phyloP scores from a whole-genome alignment of 2,329 filamentous ascomycete species.

The Aureobasidium melanogenum region DNA sequence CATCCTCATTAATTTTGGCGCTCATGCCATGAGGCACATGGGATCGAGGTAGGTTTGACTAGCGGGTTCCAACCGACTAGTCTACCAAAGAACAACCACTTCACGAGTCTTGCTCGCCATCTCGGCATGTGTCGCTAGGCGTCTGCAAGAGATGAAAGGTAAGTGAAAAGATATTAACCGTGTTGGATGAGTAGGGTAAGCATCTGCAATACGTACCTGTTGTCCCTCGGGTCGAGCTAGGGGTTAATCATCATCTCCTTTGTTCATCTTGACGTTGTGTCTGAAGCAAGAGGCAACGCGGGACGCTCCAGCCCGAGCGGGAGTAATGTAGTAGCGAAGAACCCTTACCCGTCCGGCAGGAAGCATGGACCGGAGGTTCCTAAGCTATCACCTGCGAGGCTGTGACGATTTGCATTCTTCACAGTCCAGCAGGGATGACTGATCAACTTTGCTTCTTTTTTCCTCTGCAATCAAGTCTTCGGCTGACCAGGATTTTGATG shows the following conservation, averaged over 20 bases:
- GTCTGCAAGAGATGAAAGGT: not conserved
- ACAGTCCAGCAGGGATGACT: not conserved
- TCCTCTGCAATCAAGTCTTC: not conserved
- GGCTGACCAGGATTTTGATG: not conserved
- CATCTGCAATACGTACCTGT: not conserved
- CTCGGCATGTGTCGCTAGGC: slow-evolving; percentile 2
- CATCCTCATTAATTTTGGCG: slow-evolving; percentile 9
- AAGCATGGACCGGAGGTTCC: slow-evolving; percentile 11
- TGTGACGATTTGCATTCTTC: not conserved
- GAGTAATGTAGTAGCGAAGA: slow-evolving; percentile 3
- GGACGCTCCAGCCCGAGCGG: slow-evolving; percentile 12
- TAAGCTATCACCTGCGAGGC: not conserved
- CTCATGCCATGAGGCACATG: slow-evolving; percentile 3
- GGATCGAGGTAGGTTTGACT: slow-evolving; percentile 6
- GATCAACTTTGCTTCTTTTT: not conserved
- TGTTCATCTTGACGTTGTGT: not conserved
- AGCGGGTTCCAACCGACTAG: slow-evolving; percentile 10
- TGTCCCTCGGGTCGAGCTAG: not conserved
- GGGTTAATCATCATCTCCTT: not conserved
- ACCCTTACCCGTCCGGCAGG: not conserved
- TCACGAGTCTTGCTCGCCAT: not conserved
- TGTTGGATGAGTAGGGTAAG: not conserved
- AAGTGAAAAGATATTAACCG: not conserved
- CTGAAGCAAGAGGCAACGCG: slow-evolving; percentile 1
- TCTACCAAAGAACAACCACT: slow-evolving; percentile 8